Percentiles rank a stretch among this genome's conserved stretches.
Evolutionary conservation across 1,284 basidiomycete genomes (phyloP).

Genomic region (Ganoderma boninense): DNA sequence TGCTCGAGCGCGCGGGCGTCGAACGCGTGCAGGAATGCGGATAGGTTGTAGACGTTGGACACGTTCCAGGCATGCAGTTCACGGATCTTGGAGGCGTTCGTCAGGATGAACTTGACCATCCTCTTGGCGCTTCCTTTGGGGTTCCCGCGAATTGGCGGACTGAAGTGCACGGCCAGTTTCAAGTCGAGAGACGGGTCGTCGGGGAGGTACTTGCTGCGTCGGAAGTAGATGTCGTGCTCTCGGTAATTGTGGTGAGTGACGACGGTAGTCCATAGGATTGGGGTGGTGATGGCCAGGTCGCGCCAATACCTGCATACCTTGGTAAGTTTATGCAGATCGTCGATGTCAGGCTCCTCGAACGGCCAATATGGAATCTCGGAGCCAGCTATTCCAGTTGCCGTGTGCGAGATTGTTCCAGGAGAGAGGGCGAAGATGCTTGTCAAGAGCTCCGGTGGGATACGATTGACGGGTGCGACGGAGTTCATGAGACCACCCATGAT

Average conservation of each 20-base stretch:
- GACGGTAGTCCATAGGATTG: not conserved
- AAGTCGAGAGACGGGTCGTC: not conserved
- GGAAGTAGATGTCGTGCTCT: no score
- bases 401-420: not conserved
- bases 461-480: not conserved
- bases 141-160: no score
- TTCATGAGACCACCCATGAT: not conserved
- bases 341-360: not conserved
- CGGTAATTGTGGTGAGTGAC: no score
- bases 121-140: not conserved
- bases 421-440: not conserved
- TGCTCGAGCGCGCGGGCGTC: not conserved
- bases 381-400: no score
- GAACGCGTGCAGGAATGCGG: not conserved
- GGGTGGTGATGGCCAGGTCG: not conserved
- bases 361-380: not conserved
- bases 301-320: constrained; percentile 2
- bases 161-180: not conserved
- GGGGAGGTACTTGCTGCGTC: not conserved
- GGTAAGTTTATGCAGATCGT: not conserved
- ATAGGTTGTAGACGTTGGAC: not conserved
- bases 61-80: not conserved
- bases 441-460: not conserved
- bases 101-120: not conserved
- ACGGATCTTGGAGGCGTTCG: not conserved